Percentiles rank a stretch among this genome's conserved stretches.
Evolutionary conservation across 2,329 filamentous ascomycete genomes (phyloP).

Genomic region (Neofusicoccum kwambonambiense): DNA sequence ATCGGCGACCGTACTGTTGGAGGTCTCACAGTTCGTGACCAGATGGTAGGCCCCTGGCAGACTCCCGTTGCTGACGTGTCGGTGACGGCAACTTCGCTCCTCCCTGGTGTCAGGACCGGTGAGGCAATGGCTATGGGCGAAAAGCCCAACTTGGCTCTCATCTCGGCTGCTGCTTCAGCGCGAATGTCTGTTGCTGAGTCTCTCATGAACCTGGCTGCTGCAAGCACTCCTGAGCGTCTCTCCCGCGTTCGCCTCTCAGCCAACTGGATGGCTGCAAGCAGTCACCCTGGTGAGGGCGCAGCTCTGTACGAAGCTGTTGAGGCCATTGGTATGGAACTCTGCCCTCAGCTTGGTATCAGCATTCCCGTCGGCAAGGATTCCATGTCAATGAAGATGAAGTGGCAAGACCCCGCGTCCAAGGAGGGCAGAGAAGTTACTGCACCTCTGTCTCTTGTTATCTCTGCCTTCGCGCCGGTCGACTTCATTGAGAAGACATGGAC

Average conservation of each 20-base stretch:
- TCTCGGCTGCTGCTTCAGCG: slow-evolving; percentile 84
- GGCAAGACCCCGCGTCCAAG: slow-evolving; percentile 69
- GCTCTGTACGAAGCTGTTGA: slow-evolving; percentile 91
- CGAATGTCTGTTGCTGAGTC: slow-evolving; percentile 96
- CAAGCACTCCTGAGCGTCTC: slow-evolving; percentile 69
- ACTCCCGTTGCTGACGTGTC: slow-evolving; percentile 91
- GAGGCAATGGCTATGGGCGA: slow-evolving; percentile 99
- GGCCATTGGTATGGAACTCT: slow-evolving; percentile 89
- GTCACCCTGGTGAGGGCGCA: slow-evolving; percentile 87
- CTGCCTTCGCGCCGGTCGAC: slow-evolving; percentile 82
- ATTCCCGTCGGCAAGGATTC: slow-evolving; percentile 98
- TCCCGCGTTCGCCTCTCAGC: slow-evolving; percentile 83
- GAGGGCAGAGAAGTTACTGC: slow-evolving; percentile 83
- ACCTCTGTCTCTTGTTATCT: slow-evolving; percentile 86
- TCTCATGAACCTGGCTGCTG: slow-evolving; percentile 88
- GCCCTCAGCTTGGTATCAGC: slow-evolving; percentile 82
- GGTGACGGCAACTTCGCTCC: slow-evolving; percentile 81
- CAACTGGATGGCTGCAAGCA: slow-evolving; percentile 99
- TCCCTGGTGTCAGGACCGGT: slow-evolving; percentile 70
- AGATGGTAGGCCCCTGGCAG: slow-evolving; percentile 97
- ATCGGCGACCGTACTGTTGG: slow-evolving; percentile 93
- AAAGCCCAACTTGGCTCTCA: slow-evolving; percentile 82
- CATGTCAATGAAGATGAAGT: slow-evolving; percentile 98
- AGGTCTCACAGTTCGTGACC: slow-evolving; percentile 82
- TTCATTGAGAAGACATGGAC: slow-evolving; percentile 90